Base-by-base conservation (phyloP, 441 rosid genomes). In the Viola pubescens region DNA sequence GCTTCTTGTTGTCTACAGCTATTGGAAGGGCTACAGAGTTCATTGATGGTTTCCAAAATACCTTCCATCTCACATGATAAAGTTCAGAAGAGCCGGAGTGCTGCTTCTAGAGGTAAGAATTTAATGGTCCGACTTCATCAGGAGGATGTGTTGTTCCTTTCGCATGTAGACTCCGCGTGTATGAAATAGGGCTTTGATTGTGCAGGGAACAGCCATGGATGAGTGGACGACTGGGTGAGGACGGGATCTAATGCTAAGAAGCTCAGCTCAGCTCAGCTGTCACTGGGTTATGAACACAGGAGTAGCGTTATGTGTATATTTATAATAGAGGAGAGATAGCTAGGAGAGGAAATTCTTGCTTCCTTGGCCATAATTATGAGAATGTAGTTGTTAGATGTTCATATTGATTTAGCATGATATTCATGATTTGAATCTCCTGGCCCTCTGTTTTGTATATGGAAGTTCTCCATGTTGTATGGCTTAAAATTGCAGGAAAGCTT, bases 21-120 rank as follows among this genome's bases (percentile, higher is more conserved):
- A 59, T 78, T 94, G 66, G 99, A 94, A 78, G 98, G 99, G 65
- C 72, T 94, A 45, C 99, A 94, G 75, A 82, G 94, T 69, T 94
- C 99, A 11, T 69, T 91, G 84, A 78, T 82, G 73, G 75, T 83
- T 65, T 78, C 96, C 6, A 94, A 94, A 77, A 81, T 82, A 55
- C 99, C 96, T 3, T 82, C 95, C 2, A 74, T 77, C 43, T 81
- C 80, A 6, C 87, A 83, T 66, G 91, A 82, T 63, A 94, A 61
- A 79, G 77, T 82, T 65, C 85, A 78, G 59, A 91, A 71, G 79
- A 81, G 65, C 73, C 82, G 73, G 78, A 78, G 64, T 67, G 71
- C 26, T 19, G 26, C 64, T n/a, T 56, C 74, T 39, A 83, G 79
- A 82, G 96, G 96, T 90, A 62, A 74, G 71, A 52, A 48, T 7